Conservation (phyloP, 2,329 filamentous ascomycete genomes). For the Penicillium frequentans region DNA sequence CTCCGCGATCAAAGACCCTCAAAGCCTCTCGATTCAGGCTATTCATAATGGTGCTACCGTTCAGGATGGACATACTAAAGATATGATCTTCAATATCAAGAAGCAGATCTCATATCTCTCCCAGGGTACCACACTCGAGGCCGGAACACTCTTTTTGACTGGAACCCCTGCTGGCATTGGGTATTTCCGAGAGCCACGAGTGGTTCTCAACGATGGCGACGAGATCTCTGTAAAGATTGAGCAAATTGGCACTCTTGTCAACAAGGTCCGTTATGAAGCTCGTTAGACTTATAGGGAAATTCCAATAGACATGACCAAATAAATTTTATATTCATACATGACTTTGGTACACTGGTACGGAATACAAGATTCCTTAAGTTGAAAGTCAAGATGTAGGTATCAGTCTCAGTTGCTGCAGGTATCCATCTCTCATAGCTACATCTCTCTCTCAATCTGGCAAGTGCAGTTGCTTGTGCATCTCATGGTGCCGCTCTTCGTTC, state of each 20-base stretch:
- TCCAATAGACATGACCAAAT: not conserved
- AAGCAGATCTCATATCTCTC: constrained; percentile 42
- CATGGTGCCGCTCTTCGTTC: too few species aligned
- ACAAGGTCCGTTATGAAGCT: constrained; percentile 6
- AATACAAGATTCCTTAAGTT: too few species aligned
- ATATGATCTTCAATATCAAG: constrained; percentile 41
- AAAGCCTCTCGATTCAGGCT: constrained; percentile 29
- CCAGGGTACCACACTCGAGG: constrained; percentile 31
- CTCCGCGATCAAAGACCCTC: not conserved
- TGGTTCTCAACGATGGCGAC: constrained; percentile 1
- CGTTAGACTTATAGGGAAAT: not conserved
- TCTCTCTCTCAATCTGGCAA: too few species aligned
- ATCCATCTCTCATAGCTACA: too few species aligned
- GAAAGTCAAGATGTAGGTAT: not conserved
- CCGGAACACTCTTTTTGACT: constrained; percentile 26
- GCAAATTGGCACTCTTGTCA: constrained; percentile 3
- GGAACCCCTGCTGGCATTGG: constrained; percentile 34
- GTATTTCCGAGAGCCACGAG: not conserved
- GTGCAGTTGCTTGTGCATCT: too few species aligned
- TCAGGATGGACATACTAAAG: constrained; percentile 43
- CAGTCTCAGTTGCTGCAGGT: too few species aligned
- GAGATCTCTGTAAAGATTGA: constrained; percentile 2
- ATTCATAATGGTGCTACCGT: constrained; percentile 42
- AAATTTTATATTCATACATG: too few species aligned
- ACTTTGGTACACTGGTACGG: too few species aligned